phyloP scores from a whole-genome alignment of 23 red algal species.

The Cyanidioschyzon merolae region DNA sequence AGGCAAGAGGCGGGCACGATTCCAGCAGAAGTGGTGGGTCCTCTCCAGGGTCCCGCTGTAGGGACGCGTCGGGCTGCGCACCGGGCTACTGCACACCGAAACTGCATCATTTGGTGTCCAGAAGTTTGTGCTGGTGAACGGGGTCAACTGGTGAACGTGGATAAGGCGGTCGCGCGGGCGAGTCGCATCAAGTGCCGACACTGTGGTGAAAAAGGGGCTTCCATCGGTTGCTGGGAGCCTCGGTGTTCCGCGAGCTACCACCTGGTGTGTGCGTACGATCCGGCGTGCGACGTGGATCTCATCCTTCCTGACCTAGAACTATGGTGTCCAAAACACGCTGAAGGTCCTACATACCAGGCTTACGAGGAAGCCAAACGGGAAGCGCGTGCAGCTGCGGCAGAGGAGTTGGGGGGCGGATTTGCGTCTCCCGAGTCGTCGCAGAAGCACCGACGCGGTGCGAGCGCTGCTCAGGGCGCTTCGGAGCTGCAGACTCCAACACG shows the following conservation, averaged over 20 bases:
- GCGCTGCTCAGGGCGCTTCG: not conserved
- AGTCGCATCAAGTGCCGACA: not conserved
- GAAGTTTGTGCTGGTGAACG: not conserved
- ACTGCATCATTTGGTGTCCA: conserved; percentile 20
- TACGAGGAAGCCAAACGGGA: conserved; percentile 12
- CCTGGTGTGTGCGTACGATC: conserved; percentile 8
- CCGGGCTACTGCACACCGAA: not conserved
- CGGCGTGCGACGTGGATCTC: conserved; percentile 9
- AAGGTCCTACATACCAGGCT: not conserved
- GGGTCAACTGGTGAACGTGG: conserved; percentile 3
- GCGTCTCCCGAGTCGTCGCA: too few species aligned
- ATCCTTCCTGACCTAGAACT: not conserved
- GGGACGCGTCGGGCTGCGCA: not conserved
- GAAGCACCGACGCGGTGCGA: too few species aligned
- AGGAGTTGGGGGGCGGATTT: too few species aligned
- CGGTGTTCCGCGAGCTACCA: not conserved
- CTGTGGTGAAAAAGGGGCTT: not conserved
- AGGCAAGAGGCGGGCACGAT: not conserved
- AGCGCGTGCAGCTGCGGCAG: not conserved
- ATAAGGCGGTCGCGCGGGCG: not conserved
- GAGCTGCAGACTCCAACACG: not conserved
- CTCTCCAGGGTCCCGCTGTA: conserved; percentile 10
- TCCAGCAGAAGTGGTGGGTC: not conserved
- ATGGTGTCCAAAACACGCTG: conserved; percentile 12
- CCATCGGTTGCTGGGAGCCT: conserved; percentile 7